Evolutionary conservation across 2,329 filamentous ascomycete genomes (phyloP).

Genomic region (Graphilbum fragrans): DNA sequence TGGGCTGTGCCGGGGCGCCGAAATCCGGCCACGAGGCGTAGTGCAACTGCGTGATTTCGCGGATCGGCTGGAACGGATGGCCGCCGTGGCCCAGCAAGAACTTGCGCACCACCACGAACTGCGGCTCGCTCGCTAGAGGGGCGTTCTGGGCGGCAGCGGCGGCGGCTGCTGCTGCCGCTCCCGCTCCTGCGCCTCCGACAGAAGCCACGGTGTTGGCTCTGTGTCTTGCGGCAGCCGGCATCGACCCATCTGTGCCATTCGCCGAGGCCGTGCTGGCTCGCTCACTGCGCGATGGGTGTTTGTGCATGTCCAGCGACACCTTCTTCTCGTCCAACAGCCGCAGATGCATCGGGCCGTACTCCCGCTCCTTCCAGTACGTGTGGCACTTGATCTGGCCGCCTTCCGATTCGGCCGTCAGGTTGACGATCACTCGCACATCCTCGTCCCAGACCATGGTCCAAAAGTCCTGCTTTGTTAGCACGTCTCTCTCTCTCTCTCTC

Average conservation of each 20-base stretch:
- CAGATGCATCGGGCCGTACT: slow-evolving; percentile 67
- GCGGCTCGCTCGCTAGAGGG: too few relatives aligned
- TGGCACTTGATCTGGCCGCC: slow-evolving; percentile 92
- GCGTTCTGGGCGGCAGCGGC: slow-evolving; percentile 15
- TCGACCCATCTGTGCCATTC: not conserved
- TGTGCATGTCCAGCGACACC: slow-evolving; percentile 61
- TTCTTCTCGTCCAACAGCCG: slow-evolving; percentile 71
- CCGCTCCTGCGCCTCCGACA: slow-evolving; percentile 17
- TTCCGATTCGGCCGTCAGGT: slow-evolving; percentile 90
- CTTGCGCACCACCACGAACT: slow-evolving; percentile 70
- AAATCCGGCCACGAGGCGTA: slow-evolving; percentile 98
- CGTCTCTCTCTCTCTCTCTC: too few relatives aligned
- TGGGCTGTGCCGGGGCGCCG: slow-evolving; percentile 78
- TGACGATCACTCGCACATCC: slow-evolving; percentile 87
- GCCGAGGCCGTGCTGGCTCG: slow-evolving; percentile 14
- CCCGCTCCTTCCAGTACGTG: slow-evolving; percentile 73
- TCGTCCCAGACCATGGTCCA: slow-evolving; percentile 98
- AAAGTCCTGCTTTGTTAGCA: slow-evolving; percentile 55
- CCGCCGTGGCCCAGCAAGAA: slow-evolving; percentile 69
- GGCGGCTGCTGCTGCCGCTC: slow-evolving; percentile 9
- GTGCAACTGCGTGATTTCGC: slow-evolving; percentile 89
- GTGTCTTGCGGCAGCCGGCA: slow-evolving; percentile 29
- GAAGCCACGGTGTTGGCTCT: slow-evolving; percentile 43
- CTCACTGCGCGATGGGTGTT: slow-evolving; percentile 28
- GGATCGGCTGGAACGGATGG: slow-evolving; percentile 72